Percentiles rank a stretch among this genome's conserved stretches.
Conservation (phyloP, 352 stramenopile species). For the Thalassiosira ordinaria region DNA sequence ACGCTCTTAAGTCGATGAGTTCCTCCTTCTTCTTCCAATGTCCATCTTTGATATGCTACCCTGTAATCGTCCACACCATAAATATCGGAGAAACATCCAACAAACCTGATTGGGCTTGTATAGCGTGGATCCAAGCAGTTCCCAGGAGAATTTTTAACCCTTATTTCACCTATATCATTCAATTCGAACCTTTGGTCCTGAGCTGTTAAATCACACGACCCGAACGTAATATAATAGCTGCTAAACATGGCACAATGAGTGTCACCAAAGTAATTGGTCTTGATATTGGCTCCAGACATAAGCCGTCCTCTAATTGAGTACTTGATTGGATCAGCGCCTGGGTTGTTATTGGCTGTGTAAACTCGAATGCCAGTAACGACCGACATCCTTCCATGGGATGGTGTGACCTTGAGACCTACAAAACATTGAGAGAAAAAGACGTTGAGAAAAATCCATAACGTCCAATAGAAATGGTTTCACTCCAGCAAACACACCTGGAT, state of each 20-base stretch:
- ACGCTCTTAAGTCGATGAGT: slow-evolving; percentile 2
- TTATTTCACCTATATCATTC: slow-evolving; percentile 35
- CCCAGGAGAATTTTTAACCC: slow-evolving; percentile 29
- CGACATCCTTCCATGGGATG: slow-evolving; percentile 29
- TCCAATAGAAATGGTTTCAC: too few relatives aligned
- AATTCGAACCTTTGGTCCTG: slow-evolving; percentile 27
- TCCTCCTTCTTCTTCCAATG: background rate
- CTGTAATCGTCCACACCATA: background rate
- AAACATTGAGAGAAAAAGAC: too few relatives aligned
- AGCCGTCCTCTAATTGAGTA: slow-evolving; percentile 33
- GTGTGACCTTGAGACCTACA: slow-evolving; percentile 26
- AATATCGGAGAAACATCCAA: slow-evolving; percentile 6
- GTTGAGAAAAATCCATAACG: too few relatives aligned
- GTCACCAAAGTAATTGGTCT: background rate
- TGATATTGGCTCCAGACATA: slow-evolving; percentile 8
- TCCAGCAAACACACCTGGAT: too few relatives aligned
- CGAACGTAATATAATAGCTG: background rate
- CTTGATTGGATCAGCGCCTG: slow-evolving; percentile 36
- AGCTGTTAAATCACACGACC: background rate
- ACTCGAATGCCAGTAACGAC: slow-evolving; percentile 46
- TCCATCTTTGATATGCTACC: background rate
- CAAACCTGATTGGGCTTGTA: background rate
- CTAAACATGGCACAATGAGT: too few relatives aligned
- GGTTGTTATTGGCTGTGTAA: slow-evolving; percentile 41
- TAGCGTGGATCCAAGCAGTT: slow-evolving; percentile 27